These are phyloP conservation scores for Pogostemon cablin DNA, from an alignment of 257 asterid species.

Conservation along the genomic window DNA sequence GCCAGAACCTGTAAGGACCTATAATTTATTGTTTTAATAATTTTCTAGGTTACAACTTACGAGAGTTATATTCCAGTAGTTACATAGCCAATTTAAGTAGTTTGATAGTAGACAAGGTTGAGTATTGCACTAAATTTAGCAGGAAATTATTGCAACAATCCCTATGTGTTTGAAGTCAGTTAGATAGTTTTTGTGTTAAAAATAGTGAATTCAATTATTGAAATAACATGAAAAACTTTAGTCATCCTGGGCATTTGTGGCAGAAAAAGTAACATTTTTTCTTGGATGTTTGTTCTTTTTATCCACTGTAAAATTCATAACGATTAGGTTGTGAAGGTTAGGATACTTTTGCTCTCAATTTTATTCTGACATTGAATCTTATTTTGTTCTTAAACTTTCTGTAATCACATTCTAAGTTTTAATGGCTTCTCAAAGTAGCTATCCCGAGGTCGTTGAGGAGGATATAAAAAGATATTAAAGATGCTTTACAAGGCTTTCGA, in stretches of 20 bases:
- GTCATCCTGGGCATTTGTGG: background rate
- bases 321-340: background rate
- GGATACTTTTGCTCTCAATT: background rate
- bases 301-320: background rate
- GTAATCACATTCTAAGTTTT: conserved; percentile 14
- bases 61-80: background rate
- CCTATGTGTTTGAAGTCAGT: background rate
- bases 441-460: conserved; percentile 91
- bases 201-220: background rate
- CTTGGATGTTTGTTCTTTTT: background rate
- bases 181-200: background rate
- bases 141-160: background rate
- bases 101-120: background rate
- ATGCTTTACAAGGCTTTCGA: conserved; percentile 66
- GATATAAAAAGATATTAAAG: conserved; percentile 82
- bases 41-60: background rate
- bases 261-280: background rate
- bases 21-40: background rate
- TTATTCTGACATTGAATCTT: background rate
- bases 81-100: background rate
- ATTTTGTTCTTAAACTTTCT: background rate
- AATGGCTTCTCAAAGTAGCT: conserved; percentile 48
- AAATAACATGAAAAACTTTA: background rate
- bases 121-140: background rate
- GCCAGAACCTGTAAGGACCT: background rate